Evolutionary conservation across 345 rosid species (phyloP).

Genomic region (Gossypium herbaceum): DNA sequence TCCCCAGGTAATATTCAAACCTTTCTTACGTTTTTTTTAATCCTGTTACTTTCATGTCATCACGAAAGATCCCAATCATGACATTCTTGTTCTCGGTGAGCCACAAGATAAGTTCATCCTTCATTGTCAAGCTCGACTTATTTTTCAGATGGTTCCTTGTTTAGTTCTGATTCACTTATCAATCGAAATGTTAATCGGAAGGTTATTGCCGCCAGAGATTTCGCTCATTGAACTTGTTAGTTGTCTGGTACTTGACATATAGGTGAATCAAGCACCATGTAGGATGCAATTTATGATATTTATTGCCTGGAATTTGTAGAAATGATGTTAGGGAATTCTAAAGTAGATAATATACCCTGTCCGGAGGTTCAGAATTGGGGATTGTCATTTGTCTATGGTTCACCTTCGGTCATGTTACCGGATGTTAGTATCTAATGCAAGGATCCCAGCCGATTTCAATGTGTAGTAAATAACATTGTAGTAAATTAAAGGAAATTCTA

Average conservation of each 20-base stretch:
- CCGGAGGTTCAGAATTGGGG: not conserved
- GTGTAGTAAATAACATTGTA: not conserved
- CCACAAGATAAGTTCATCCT: constrained; percentile 13
- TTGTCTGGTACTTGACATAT: constrained; percentile 57
- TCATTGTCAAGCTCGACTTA: constrained; percentile 13
- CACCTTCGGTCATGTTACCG: not conserved
- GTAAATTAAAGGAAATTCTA: not conserved
- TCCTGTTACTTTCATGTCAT: constrained; percentile 47
- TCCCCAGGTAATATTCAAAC: too few species aligned
- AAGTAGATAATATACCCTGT: not conserved
- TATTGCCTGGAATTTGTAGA: not conserved
- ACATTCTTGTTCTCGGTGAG: constrained; percentile 47
- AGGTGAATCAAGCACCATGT: constrained; percentile 12
- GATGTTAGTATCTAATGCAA: not conserved
- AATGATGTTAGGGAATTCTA: not conserved
- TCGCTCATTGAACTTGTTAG: constrained; percentile 54
- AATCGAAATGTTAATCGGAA: constrained; percentile 41
- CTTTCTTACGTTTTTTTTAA: too few species aligned
- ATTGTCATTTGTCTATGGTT: not conserved
- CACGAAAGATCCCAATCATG: constrained; percentile 53
- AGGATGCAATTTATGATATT: not conserved
- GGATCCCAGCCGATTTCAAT: not conserved
- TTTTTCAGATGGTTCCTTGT: constrained; percentile 4
- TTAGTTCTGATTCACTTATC: constrained; percentile 3
- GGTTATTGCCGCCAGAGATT: constrained; percentile 34